Evolutionary conservation across 177 flowering plant species (phyloP).

Genomic region (Telopea speciosissima): DNA sequence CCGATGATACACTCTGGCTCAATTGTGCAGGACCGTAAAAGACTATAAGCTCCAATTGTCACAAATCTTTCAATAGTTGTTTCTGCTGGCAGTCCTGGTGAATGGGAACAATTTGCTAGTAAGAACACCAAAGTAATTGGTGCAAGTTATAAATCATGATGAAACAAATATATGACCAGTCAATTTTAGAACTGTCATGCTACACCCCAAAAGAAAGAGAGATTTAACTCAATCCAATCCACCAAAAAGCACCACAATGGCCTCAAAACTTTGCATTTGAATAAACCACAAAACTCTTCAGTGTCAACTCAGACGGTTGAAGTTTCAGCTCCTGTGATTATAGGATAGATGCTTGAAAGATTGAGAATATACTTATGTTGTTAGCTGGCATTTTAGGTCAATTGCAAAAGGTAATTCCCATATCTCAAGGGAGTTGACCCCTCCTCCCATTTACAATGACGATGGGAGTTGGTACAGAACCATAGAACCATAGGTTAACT

Average conservation of each 20-base stretch:
- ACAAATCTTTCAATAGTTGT: constrained; percentile 82
- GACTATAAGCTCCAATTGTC: constrained; percentile 79
- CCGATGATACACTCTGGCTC: constrained; percentile 98
- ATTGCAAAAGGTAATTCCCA: neutral
- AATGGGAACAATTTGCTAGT: neutral
- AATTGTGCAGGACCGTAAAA: constrained; percentile 79
- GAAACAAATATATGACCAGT: too few relatives aligned
- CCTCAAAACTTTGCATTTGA: neutral
- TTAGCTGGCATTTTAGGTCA: too few relatives aligned
- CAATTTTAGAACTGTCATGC: neutral
- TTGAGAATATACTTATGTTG: too few relatives aligned
- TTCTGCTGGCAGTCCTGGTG: constrained; percentile 87
- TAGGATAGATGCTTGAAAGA: too few relatives aligned
- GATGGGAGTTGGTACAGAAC: too few relatives aligned
- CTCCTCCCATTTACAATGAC: neutral
- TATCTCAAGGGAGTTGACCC: neutral
- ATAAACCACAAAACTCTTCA: too few relatives aligned
- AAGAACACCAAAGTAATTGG: neutral
- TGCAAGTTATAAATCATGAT: neutral
- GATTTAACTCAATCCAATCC: neutral
- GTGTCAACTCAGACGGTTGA: too few relatives aligned
- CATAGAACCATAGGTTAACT: neutral
- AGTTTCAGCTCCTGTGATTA: too few relatives aligned
- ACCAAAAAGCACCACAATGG: neutral
- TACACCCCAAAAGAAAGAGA: too few relatives aligned